Evolutionary conservation across 176 grass and related monocot species (phyloP), one percentile per base, ranked within the genome.

Genomic region (Echinochloa phyllopogon): DNA sequence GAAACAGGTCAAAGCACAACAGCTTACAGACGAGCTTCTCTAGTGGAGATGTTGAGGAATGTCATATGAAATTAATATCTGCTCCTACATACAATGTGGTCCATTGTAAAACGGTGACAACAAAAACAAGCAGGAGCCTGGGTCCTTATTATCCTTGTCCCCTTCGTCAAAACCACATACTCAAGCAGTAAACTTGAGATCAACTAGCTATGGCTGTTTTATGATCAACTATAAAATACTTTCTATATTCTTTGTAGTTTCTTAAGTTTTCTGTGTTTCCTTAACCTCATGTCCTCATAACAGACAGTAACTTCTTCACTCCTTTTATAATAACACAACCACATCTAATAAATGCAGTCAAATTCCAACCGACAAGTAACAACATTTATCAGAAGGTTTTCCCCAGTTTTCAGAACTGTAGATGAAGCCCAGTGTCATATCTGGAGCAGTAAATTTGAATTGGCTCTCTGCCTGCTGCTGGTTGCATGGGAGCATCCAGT

Each of bases 241-340:
- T 41, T 5, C 5, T 20, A 14, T 75, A 39, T 75, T 36, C 50
- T 59, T 76, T 23, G 37, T 76, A 59, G 7, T 17, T 51, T 52
- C 47, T 36, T 7, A 52, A 11, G 37, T 42, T 36, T 44, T 52
- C 36, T 36, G 49, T 74, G 71, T 36, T 52, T 20, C 62, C 12
- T 65, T 65, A 38, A 17, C 62, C 62, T 17, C 62, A 3, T 65
- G 17, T 8, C 62, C 62, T 17, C 62, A 1, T 65, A 38, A 53
- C 15, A 18, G 13, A 16, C 7, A 44, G 7, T 6, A 44, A 44
- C 42, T 44, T 44, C 42, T 69, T 36, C 45, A 73, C 33, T 49
- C 45, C 13, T 74, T 74, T 51, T 74, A 53, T 44, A 37, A 74
- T 49, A 72, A 72, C 69, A 72, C 12, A 72, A 72, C 40, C 6